A percentile compares a stretch with the other conserved stretches of the same genome.
These are phyloP conservation scores for Teunomyces pallodes DNA, from an alignment of 805 yeast genomes.

Conservation along the genomic window DNA sequence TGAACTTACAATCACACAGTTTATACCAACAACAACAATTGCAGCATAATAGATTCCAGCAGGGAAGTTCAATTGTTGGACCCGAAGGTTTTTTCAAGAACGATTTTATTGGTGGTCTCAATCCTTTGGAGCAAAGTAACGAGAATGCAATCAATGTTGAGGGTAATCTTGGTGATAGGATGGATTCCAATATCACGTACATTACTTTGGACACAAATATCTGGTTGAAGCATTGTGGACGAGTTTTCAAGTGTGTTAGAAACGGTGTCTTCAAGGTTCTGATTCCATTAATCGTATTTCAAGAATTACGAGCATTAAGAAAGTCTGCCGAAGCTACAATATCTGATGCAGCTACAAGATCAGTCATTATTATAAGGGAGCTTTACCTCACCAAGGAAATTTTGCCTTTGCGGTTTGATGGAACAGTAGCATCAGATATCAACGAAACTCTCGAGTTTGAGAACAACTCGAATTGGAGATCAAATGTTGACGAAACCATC, in stretches of 20 bases:
- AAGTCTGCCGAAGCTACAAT: slow-evolving; percentile 70
- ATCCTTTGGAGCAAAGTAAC: slow-evolving; percentile 10
- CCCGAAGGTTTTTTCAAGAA: slow-evolving; percentile 23
- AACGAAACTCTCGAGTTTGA: slow-evolving; percentile 76
- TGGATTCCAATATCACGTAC: slow-evolving; percentile 56
- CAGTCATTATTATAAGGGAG: slow-evolving; percentile 71
- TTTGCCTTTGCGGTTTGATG: slow-evolving; percentile 65
- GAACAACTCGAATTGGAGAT: slow-evolving; percentile 68
- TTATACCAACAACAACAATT: slow-evolving; percentile 19
- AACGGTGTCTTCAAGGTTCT: slow-evolving; percentile 57
- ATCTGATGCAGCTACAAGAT: slow-evolving; percentile 77
- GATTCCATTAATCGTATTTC: slow-evolving; percentile 74
- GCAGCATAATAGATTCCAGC: slow-evolving; percentile 16
- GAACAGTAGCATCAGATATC: slow-evolving; percentile 62
- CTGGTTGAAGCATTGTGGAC: slow-evolving; percentile 80
- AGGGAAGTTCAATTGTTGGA: slow-evolving; percentile 7
- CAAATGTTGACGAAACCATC: slow-evolving; percentile 68
- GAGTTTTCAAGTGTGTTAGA: slow-evolving; percentile 65
- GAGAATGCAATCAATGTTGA: slow-evolving; percentile 15
- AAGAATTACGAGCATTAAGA: slow-evolving; percentile 68
- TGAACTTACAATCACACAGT: slow-evolving; percentile 12
- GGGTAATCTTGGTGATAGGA: slow-evolving; percentile 55
- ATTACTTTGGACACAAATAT: slow-evolving; percentile 74
- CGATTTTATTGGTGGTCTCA: slow-evolving; percentile 20
- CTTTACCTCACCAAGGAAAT: slow-evolving; percentile 55